phyloP scores from a whole-genome alignment of 768 basidiomycete species.

The Antrodiella citrinella region DNA sequence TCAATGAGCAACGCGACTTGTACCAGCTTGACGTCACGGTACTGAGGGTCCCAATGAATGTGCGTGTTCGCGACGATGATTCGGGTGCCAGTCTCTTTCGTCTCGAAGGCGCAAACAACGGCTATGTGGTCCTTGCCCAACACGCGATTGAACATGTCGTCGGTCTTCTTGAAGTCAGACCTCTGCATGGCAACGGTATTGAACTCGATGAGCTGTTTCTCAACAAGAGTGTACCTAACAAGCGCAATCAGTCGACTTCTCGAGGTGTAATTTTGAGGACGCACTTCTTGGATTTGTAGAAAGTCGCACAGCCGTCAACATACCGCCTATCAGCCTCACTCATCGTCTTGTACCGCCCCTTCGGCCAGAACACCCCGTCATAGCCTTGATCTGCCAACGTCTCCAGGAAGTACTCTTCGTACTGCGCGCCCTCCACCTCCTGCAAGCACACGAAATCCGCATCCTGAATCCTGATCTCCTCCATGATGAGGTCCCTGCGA shows the following conservation, averaged over 20 bases:
- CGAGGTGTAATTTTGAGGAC: conserved; percentile 23
- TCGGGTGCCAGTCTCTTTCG: conserved; percentile 77
- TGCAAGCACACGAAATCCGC: conserved; percentile 92
- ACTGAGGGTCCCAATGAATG: conserved; percentile 88
- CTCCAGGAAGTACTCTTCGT: conserved; percentile 83
- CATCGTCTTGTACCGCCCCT: conserved; percentile 92
- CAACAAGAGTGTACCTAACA: conserved; percentile 80
- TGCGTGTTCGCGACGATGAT: conserved; percentile 88
- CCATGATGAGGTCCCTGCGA: conserved; percentile 79
- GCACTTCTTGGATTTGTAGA: conserved; percentile 85
- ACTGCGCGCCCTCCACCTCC: conserved; percentile 90
- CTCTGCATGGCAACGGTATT: conserved; percentile 88
- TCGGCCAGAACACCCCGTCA: conserved; percentile 87
- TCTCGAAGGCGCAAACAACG: conserved; percentile 80
- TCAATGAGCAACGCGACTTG: conserved; percentile 90
- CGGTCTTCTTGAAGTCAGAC: conserved; percentile 91
- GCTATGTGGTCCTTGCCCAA: conserved; percentile 93
- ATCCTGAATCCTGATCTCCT: conserved; percentile 73
- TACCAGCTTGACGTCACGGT: conserved; percentile 94
- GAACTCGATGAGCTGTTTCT: conserved; percentile 92
- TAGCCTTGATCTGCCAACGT: conserved; percentile 70
- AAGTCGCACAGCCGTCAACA: conserved; percentile 96
- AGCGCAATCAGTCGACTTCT: neutral
- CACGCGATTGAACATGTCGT: conserved; percentile 99
- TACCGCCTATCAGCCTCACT: conserved; percentile 71